Base-by-base conservation (phyloP, 2,329 filamentous ascomycete species). In the Emergomyces orientalis region DNA sequence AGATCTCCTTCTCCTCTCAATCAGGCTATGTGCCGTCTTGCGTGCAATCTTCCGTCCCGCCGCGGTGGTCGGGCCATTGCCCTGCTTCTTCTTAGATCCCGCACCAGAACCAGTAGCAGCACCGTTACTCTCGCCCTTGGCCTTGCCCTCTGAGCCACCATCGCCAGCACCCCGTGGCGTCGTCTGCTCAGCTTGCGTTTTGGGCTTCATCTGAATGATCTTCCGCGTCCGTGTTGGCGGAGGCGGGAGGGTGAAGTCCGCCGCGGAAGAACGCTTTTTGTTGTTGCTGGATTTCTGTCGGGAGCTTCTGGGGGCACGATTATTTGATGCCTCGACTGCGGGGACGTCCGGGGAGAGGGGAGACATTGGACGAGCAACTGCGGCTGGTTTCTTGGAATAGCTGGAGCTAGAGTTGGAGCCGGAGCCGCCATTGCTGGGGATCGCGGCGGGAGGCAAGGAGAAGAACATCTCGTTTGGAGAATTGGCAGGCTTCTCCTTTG, bases 121-220 rank as follows among this genome's bases (percentile, higher is more conserved):
- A 57, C 39, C 51, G 64, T 61, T 43, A 66, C 63, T 57, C 60
- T 61, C 65, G 65, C 67, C 17, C 37, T 52, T 11, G 62, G 41
- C 13, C 25, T 59, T 51, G 22, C 70, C 72, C 39, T 58, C 65
- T 34, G 56, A 71, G 27, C 57, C 62, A n/a, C 59, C 51, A 2
- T 59, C 49, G 56, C 62, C 63, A 47, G 59, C 59, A 3, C 47
- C 58, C 6, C 72, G 71, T 52, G 71, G 73, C 37, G 70, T 59
- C 9, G 69, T 63, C 58, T 27, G 61, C 30, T 49, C 63, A 55
- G 32, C 79, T 77, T 73, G 73, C 2, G 72, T 72, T 64, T 80
- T 80, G 13, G 86, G 93, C 76, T 96, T 96, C 92, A 97, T 96
- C 77, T 97, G 93, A 63, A 97, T 97, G 73, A 99, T 97, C 79